A percentile compares a stretch with the other conserved stretches of the same genome.
Conservation (phyloP, 2,329 filamentous ascomycete species). For the Ophiostoma ulmi region DNA sequence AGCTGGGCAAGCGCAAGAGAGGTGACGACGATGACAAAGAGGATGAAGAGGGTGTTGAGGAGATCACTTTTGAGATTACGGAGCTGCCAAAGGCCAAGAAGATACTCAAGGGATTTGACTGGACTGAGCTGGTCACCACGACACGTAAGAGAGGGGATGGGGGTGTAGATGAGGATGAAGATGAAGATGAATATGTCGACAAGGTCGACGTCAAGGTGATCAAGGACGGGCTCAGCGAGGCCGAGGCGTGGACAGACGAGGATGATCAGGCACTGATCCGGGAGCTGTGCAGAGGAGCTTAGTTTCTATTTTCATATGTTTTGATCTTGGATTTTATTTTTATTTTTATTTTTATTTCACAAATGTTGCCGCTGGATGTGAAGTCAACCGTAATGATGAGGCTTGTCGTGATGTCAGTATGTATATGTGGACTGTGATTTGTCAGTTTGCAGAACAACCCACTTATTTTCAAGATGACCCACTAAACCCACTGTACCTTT, state of each 20-base stretch:
- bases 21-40: not conserved
- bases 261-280: not conserved
- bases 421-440: too few relatives aligned
- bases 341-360: not conserved
- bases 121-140: not conserved
- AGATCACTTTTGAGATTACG: slow-evolving; percentile 10
- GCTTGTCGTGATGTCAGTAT: not conserved
- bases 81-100: slow-evolving; percentile 19
- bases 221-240: not conserved
- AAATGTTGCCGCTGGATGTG: not conserved
- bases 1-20: slow-evolving; percentile 16
- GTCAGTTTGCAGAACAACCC: not conserved
- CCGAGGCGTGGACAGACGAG: not conserved
- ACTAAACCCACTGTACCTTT: slow-evolving; percentile 3
- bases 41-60: not conserved
- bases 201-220: not conserved
- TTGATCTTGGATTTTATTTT: not conserved
- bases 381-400: not conserved
- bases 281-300: not conserved
- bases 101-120: slow-evolving; percentile 18
- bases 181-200: not conserved
- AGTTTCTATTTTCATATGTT: not conserved
- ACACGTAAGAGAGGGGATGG: not conserved
- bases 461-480: not conserved
- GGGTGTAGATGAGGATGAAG: not conserved